Conservation (phyloP, 2,329 filamentous ascomycete species). For the Penicillium sp. region DNA sequence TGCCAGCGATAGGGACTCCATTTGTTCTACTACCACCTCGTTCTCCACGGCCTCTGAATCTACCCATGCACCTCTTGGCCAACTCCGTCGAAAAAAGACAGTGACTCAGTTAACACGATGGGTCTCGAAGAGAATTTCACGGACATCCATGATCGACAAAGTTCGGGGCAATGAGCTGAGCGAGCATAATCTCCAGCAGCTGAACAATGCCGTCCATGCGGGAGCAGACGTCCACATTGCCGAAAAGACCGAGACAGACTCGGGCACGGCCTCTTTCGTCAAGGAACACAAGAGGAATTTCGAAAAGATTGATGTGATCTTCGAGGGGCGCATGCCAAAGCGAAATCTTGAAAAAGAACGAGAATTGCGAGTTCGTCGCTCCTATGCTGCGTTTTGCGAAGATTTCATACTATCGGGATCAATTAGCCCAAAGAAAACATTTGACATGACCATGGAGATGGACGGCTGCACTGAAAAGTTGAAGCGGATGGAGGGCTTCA, state of each 20-base stretch:
- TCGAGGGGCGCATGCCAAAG: not conserved
- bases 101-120: slow-evolving; percentile 18
- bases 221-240: not conserved
- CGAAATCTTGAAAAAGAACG: slow-evolving; percentile 3
- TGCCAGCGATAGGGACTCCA: slow-evolving; percentile 19
- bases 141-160: not conserved
- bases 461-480: not conserved
- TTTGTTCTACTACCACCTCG: slow-evolving; percentile 13
- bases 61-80: not conserved
- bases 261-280: not conserved
- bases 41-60: slow-evolving; percentile 10
- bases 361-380: slow-evolving; percentile 13
- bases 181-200: slow-evolving; percentile 18
- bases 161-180: slow-evolving; percentile 11
- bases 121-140: slow-evolving; percentile 23
- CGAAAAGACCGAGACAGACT: not conserved
- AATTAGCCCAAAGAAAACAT: slow-evolving; percentile 4
- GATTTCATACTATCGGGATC: slow-evolving; percentile 20
- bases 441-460: slow-evolving; percentile 16
- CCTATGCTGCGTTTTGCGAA: slow-evolving; percentile 21
- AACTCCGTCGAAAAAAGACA: slow-evolving; percentile 18
- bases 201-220: slow-evolving; percentile 1
- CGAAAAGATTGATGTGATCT: slow-evolving; percentile 8
- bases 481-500: not conserved
- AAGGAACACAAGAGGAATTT: not conserved